A percentile compares a stretch with the other conserved stretches of the same genome.
Evolutionary conservation across 1,284 basidiomycete genomes (phyloP).

Genomic region (Garcileccinum viscosum): DNA sequence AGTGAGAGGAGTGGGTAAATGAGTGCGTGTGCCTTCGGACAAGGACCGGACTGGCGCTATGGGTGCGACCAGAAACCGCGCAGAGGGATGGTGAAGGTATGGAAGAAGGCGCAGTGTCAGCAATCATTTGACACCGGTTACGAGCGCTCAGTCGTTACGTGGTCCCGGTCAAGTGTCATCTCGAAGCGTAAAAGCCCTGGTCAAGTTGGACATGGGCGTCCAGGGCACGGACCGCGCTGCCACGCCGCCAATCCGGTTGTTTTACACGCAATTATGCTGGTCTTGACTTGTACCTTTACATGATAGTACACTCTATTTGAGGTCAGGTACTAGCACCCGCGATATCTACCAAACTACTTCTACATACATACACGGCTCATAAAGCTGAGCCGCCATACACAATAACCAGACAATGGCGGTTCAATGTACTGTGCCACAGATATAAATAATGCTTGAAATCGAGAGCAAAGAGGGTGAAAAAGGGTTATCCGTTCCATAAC

Average conservation of each 20-base stretch:
- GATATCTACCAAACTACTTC: no score
- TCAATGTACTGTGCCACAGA: conserved; percentile 1
- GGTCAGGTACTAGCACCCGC: no score
- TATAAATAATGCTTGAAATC: conserved; percentile 1
- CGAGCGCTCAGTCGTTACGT: background rate
- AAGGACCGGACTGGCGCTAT: background rate
- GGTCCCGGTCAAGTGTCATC: background rate
- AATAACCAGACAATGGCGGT: background rate
- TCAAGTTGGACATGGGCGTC: background rate
- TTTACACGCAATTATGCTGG: background rate
- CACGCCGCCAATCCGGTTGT: background rate
- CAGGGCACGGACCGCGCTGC: background rate
- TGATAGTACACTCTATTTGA: no score
- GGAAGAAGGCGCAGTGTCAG: background rate
- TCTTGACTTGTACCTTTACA: no score
- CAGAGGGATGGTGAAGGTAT: background rate
- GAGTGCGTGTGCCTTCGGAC: conserved; percentile 17
- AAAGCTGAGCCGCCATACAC: background rate
- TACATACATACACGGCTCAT: background rate
- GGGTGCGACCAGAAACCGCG: background rate
- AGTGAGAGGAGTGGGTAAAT: conserved; percentile 8
- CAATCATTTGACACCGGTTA: background rate
- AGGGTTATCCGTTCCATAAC: background rate
- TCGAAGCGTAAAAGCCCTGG: background rate
- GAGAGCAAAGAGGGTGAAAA: background rate